These are phyloP conservation scores for Lunularia cruciata DNA, from an alignment of 225 moss, liverwort and hornwort species.

Conservation along the genomic window DNA sequence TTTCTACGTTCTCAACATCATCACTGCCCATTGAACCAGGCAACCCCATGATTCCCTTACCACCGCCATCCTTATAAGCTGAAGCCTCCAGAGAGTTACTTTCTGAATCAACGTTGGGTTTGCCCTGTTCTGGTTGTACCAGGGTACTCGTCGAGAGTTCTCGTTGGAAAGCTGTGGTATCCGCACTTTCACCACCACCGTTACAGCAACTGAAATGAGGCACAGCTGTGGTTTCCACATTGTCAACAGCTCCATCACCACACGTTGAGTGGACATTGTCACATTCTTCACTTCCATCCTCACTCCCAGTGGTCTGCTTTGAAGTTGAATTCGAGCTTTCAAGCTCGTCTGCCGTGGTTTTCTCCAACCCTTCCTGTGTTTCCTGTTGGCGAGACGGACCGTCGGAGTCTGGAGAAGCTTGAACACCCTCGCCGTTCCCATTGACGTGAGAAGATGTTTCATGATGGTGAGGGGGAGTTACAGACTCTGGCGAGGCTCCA, in stretches of 20 bases:
- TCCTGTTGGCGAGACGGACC: background rate
- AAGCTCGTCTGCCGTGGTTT: background rate
- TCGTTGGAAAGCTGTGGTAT: background rate
- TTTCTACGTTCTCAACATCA: too few species aligned
- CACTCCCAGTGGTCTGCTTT: background rate
- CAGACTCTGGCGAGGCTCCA: too few species aligned
- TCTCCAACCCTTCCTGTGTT: background rate
- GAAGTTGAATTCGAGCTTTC: slow-evolving; percentile 1
- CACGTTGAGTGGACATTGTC: slow-evolving; percentile 5
- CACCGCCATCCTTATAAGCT: background rate
- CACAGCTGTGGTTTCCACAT: slow-evolving; percentile 11
- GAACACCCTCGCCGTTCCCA: background rate
- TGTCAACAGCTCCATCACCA: background rate
- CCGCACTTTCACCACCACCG: background rate
- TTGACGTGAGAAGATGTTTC: too few species aligned
- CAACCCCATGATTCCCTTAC: too few species aligned
- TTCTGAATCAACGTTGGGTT: background rate
- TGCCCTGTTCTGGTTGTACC: too few species aligned
- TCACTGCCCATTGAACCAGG: too few species aligned
- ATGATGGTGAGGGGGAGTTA: too few species aligned
- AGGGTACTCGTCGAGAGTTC: too few species aligned
- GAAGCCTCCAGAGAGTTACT: background rate
- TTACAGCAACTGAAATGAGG: slow-evolving; percentile 8
- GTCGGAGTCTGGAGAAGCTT: background rate
- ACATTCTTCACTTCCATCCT: slow-evolving; percentile 11